These are phyloP conservation scores for Ascochyta clinopodiicola DNA, from an alignment of 2,329 filamentous ascomycete species.

Conservation along the genomic window DNA sequence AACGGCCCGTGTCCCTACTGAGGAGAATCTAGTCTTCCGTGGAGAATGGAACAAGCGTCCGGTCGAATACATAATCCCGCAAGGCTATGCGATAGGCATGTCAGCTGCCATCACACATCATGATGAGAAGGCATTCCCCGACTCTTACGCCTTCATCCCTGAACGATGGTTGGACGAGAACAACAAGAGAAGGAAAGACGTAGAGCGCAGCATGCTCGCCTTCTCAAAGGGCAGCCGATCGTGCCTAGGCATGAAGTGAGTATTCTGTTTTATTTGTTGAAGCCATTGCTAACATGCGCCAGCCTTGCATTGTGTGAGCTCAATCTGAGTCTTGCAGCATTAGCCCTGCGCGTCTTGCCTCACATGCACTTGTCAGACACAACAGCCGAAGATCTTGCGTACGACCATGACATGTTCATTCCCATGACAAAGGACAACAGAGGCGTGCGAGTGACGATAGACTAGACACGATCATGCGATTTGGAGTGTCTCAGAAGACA, in stretches of 20 bases:
- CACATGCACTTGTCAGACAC: conserved; percentile 33
- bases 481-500: too few relatives aligned
- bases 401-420: conserved; percentile 38
- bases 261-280: background rate
- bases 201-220: conserved; percentile 38
- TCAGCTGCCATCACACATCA: conserved; percentile 35
- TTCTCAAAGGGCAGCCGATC: conserved; percentile 42
- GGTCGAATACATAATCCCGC: conserved; percentile 29
- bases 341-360: conserved; percentile 32
- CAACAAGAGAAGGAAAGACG: conserved; percentile 29
- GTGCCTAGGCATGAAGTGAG: conserved; percentile 46
- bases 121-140: conserved; percentile 32
- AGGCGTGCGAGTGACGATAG: conserved; percentile 31
- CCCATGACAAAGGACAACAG: conserved; percentile 34
- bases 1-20: conserved; percentile 32
- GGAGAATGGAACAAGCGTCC: conserved; percentile 35
- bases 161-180: conserved; percentile 41
- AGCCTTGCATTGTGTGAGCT: conserved; percentile 35
- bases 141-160: conserved; percentile 34
- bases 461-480: background rate
- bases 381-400: conserved; percentile 27
- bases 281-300: conserved; percentile 5
- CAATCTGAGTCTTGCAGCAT: conserved; percentile 27
- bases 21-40: conserved; percentile 31
- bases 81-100: conserved; percentile 36